These are phyloP conservation scores for Lomentospora prolificans DNA, from an alignment of 2,329 filamentous ascomycete genomes.

Conservation along the genomic window DNA sequence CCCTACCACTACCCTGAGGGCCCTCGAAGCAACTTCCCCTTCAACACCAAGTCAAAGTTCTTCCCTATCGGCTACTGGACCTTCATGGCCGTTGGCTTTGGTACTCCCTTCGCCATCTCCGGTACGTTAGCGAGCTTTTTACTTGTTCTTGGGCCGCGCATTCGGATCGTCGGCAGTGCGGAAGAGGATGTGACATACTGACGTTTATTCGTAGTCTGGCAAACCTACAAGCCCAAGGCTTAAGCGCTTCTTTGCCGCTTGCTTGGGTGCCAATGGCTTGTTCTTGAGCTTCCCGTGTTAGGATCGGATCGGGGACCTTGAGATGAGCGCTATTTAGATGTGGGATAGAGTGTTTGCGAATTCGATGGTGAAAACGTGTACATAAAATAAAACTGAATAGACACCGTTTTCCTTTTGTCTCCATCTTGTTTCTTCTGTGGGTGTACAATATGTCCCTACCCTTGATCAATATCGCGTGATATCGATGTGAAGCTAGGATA, in stretches of 20 bases:
- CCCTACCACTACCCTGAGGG: slow-evolving; percentile 99
- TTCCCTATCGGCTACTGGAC: slow-evolving; percentile 78
- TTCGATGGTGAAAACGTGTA: slow-evolving; percentile 5
- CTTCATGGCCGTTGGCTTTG: slow-evolving; percentile 51
- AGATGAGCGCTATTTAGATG: neutral
- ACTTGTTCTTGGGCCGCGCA: neutral
- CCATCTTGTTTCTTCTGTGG: neutral
- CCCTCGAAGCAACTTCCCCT: slow-evolving; percentile 87
- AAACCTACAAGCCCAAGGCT: slow-evolving; percentile 29
- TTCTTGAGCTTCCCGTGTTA: neutral
- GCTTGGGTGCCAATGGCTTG: neutral
- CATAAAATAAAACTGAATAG: slow-evolving; percentile 3
- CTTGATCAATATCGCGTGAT: neutral
- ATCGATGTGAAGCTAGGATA: too few relatives aligned
- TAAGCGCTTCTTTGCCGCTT: neutral
- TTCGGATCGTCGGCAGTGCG: neutral
- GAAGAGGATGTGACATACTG: slow-evolving; percentile 13
- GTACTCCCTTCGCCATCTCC: slow-evolving; percentile 53
- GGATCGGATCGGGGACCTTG: neutral
- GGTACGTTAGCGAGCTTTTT: slow-evolving; percentile 32
- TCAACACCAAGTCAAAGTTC: slow-evolving; percentile 85
- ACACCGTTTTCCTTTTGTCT: slow-evolving; percentile 2
- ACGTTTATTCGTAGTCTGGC: slow-evolving; percentile 34
- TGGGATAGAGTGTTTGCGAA: slow-evolving; percentile 2
- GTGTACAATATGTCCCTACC: too few relatives aligned